phyloP scores from a whole-genome alignment of 352 stramenopile genomes.

The Phytophthora litchii region DNA sequence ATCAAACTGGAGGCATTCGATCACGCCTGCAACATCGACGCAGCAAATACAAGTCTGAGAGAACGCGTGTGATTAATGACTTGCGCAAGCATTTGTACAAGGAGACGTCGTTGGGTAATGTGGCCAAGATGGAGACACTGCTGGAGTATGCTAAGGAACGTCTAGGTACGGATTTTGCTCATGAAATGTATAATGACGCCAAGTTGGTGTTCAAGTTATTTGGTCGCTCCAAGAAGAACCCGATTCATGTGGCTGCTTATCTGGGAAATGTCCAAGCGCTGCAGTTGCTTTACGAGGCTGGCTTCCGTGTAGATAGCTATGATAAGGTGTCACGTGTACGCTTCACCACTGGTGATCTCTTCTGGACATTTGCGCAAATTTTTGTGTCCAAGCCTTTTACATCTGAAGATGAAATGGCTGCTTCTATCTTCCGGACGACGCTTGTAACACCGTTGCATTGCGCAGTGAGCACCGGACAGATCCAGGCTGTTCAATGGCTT shows the following conservation, averaged over 20 bases:
- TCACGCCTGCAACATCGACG: slow-evolving; percentile 43
- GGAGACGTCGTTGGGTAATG: slow-evolving; percentile 68
- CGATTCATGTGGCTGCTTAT: slow-evolving; percentile 74
- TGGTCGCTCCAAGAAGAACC: slow-evolving; percentile 79
- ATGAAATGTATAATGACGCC: slow-evolving; percentile 66
- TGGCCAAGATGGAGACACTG: slow-evolving; percentile 56
- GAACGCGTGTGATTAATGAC: slow-evolving; percentile 47
- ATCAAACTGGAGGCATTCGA: slow-evolving; percentile 82
- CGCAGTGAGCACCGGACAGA: slow-evolving; percentile 67
- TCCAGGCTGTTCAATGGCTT: slow-evolving; percentile 60
- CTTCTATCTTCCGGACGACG: slow-evolving; percentile 72
- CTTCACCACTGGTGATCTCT: slow-evolving; percentile 80
- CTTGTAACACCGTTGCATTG: slow-evolving; percentile 75
- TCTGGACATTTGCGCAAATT: slow-evolving; percentile 74
- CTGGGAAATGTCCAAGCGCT: slow-evolving; percentile 71
- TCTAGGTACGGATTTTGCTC: slow-evolving; percentile 62
- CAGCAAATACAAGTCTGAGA: slow-evolving; percentile 52
- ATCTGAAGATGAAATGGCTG: slow-evolving; percentile 53
- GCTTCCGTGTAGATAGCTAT: slow-evolving; percentile 66
- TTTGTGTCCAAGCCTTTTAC: slow-evolving; percentile 59
- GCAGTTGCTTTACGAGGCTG: slow-evolving; percentile 52
- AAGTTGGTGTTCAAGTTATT: slow-evolving; percentile 62
- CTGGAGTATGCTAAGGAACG: slow-evolving; percentile 52
- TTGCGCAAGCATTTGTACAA: slow-evolving; percentile 80
- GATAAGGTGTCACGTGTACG: slow-evolving; percentile 79